Evolutionary conservation across 352 stramenopile species (phyloP).

Genomic region (Halophytophthora polymorphica): DNA sequence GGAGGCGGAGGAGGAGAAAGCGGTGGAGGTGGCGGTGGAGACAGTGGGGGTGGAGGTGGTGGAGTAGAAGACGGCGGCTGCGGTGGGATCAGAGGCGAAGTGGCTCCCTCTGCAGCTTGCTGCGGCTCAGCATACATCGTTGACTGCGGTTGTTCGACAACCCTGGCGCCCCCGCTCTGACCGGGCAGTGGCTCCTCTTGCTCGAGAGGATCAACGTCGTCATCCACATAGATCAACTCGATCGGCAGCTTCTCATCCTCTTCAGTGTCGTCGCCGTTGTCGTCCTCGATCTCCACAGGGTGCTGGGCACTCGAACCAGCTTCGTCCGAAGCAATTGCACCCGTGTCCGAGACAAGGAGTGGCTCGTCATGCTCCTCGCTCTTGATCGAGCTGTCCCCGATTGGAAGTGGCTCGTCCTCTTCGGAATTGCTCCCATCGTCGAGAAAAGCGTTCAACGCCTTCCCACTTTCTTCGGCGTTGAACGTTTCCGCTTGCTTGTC

Average conservation of each 20-base stretch:
- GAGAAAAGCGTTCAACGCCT: slow-evolving; percentile 75
- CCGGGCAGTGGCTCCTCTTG: slow-evolving; percentile 58
- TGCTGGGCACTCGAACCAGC: no score
- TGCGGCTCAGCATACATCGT: slow-evolving; percentile 1
- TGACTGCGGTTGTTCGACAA: slow-evolving; percentile 11
- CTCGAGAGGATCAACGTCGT: slow-evolving; percentile 40
- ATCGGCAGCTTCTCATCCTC: slow-evolving; percentile 1
- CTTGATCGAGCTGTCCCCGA: slow-evolving; percentile 11
- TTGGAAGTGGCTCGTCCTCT: slow-evolving; percentile 63
- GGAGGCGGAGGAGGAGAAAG: slow-evolving; percentile 16
- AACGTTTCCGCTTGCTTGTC: slow-evolving; percentile 30
- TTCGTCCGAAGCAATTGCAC: not conserved
- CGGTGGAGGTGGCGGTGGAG: slow-evolving; percentile 41
- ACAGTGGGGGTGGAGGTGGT: slow-evolving; percentile 47
- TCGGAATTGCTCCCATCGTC: slow-evolving; percentile 56
- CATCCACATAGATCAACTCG: slow-evolving; percentile 25
- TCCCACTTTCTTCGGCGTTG: slow-evolving; percentile 56
- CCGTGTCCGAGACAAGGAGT: slow-evolving; percentile 14
- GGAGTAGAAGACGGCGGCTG: slow-evolving; percentile 22
- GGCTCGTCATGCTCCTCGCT: slow-evolving; percentile 29
- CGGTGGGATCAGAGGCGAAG: slow-evolving; percentile 12
- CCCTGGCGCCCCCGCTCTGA: slow-evolving; percentile 1
- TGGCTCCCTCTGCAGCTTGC: slow-evolving; percentile 5
- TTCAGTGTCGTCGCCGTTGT: not conserved
- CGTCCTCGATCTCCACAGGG: not conserved